Conservation (phyloP, 257 asterid species). For the Plantago major region DNA sequence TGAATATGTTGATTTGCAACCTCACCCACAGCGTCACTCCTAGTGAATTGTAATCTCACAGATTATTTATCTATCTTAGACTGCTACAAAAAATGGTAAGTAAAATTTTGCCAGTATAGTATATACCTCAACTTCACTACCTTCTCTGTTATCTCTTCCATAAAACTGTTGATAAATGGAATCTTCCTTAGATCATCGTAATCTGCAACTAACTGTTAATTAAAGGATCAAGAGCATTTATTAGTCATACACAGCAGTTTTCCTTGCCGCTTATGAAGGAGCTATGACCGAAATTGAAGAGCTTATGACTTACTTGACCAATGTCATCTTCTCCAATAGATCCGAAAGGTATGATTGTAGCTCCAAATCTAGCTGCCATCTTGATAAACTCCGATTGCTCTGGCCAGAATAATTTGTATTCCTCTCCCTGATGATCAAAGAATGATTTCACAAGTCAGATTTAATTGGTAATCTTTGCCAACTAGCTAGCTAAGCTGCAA, state of each 20-base stretch:
- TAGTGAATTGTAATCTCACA: conserved; percentile 8
- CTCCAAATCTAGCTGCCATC: conserved; percentile 91
- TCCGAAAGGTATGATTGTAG: conserved; percentile 88
- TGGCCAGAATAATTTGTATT: conserved; percentile 87
- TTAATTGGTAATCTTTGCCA: background rate
- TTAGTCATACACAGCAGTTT: background rate
- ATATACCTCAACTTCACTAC: conserved; percentile 57
- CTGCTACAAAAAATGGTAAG: background rate
- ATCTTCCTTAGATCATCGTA: conserved; percentile 59
- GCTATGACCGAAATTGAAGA: background rate
- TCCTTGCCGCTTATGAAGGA: background rate
- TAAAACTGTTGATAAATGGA: conserved; percentile 49
- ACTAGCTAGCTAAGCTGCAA: too few species aligned
- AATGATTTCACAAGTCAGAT: background rate
- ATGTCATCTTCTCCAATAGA: conserved; percentile 88
- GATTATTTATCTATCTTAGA: background rate
- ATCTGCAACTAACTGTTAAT: conserved; percentile 57
- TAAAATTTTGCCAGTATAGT: background rate
- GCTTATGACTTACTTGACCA: conserved; percentile 44
- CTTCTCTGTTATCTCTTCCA: conserved; percentile 48
- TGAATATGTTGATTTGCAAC: conserved; percentile 69
- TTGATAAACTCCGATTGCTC: conserved; percentile 88
- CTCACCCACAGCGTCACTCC: conserved; percentile 56
- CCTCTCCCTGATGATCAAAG: conserved; percentile 63
- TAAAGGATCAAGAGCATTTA: background rate